Conservation (phyloP, 78 protist genomes). For the Dictyostelium citrinum region DNA sequence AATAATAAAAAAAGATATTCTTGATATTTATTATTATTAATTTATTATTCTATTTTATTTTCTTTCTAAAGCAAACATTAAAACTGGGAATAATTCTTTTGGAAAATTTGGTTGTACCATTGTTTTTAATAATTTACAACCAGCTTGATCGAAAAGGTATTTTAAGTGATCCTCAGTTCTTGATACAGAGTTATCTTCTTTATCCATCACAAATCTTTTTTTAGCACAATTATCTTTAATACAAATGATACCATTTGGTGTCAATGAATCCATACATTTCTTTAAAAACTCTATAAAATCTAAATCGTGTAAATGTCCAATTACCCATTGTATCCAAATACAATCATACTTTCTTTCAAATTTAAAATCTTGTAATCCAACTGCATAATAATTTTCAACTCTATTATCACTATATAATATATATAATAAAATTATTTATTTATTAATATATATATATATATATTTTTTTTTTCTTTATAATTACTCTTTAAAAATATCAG, state of each 20-base stretch:
- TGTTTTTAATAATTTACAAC: slow-evolving; percentile 37
- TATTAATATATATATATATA: neutral
- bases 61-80: slow-evolving; percentile 48
- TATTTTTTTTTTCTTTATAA: neutral
- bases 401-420: slow-evolving; percentile 14
- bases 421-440: too few relatives aligned
- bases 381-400: slow-evolving; percentile 63
- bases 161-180: slow-evolving; percentile 74
- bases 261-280: slow-evolving; percentile 46
- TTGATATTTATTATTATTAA: neutral
- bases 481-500: slow-evolving; percentile 28
- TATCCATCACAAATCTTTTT: slow-evolving; percentile 80
- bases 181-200: slow-evolving; percentile 84
- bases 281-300: slow-evolving; percentile 86
- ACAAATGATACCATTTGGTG: slow-evolving; percentile 80
- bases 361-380: slow-evolving; percentile 80
- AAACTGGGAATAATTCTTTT: slow-evolving; percentile 83
- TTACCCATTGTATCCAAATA: slow-evolving; percentile 93
- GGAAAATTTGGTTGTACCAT: slow-evolving; percentile 84
- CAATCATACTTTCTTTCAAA: slow-evolving; percentile 79
- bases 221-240: slow-evolving; percentile 88
- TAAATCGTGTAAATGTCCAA: slow-evolving; percentile 80
- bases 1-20: too few relatives aligned
- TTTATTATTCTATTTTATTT: neutral
- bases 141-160: slow-evolving; percentile 67